These are phyloP conservation scores for Takashimella tepidaria DNA, from an alignment of 1,284 basidiomycete species.

Conservation along the genomic window DNA sequence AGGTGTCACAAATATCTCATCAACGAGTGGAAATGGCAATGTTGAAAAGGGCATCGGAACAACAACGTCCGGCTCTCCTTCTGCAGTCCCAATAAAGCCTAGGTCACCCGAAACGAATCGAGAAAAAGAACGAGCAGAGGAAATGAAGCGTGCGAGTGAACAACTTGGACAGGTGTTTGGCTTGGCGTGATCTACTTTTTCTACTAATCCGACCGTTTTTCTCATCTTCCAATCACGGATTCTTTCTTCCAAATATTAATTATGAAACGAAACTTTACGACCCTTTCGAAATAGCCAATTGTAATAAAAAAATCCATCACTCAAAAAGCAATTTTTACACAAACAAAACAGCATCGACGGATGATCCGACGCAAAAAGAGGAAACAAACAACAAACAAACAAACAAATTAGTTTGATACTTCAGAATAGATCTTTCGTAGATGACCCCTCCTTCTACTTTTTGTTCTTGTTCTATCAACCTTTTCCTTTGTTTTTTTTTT, in stretches of 20 bases:
- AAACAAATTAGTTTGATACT: no score
- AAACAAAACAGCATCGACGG: background rate
- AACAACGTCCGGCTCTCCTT: background rate
- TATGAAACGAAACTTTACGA: background rate
- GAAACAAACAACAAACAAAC: no score
- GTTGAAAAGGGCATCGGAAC: background rate
- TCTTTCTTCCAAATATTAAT: no score
- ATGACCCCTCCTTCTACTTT: background rate
- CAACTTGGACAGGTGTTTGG: slow-evolving; percentile 25
- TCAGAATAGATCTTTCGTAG: background rate
- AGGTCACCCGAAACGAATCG: slow-evolving; percentile 3
- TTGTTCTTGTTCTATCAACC: background rate
- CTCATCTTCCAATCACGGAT: no score
- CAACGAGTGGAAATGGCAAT: no score
- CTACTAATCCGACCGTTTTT: no score
- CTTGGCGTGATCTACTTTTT: slow-evolving; percentile 11
- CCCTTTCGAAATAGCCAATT: background rate
- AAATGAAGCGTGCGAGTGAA: slow-evolving; percentile 15
- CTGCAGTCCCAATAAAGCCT: slow-evolving; percentile 2
- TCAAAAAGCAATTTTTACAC: background rate
- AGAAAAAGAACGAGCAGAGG: slow-evolving; percentile 13
- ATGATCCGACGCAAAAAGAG: background rate
- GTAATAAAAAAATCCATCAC: background rate
- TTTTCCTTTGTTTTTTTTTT: no score
- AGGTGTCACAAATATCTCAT: slow-evolving; percentile 4